A percentile compares a stretch with the other conserved stretches of the same genome.
phyloP scores from a whole-genome alignment of 768 basidiomycete species.

The Phanerodontia chrysosporium region DNA sequence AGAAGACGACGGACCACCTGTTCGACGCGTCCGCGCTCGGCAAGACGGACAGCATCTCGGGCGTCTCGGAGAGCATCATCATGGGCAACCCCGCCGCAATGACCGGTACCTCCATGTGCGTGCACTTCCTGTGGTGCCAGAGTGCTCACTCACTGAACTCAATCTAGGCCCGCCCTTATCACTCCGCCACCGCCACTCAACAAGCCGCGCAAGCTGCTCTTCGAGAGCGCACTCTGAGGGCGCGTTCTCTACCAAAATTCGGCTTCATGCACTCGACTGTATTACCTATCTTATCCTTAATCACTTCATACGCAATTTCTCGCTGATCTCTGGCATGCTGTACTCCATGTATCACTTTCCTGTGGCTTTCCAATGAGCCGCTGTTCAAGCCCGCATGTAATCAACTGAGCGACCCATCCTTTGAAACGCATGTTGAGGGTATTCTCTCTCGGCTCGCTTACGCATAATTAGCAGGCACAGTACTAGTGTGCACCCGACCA shows the following conservation, averaged over 20 bases:
- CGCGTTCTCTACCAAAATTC: background rate
- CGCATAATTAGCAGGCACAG: too few species aligned
- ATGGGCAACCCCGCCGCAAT: slow-evolving; percentile 96
- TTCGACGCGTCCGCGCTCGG: slow-evolving; percentile 97
- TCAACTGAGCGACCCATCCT: too few species aligned
- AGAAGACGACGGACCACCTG: slow-evolving; percentile 98
- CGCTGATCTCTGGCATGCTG: background rate
- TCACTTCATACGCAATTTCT: background rate
- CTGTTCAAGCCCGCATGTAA: too few species aligned
- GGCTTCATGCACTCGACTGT: background rate
- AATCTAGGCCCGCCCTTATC: slow-evolving; percentile 38
- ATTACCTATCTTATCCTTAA: background rate
- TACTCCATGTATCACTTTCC: background rate
- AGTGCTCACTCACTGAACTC: too few species aligned
- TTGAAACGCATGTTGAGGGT: too few species aligned
- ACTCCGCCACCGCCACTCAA: slow-evolving; percentile 31
- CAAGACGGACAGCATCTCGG: slow-evolving; percentile 91
- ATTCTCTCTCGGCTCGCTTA: too few species aligned
- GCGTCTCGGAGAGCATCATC: slow-evolving; percentile 99
- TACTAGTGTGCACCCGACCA: too few species aligned
- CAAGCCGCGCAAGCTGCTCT: slow-evolving; percentile 35
- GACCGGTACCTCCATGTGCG: slow-evolving; percentile 92
- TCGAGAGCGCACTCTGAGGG: slow-evolving; percentile 34
- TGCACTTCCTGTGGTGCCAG: too few species aligned
- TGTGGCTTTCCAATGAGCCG: background rate